A percentile compares a stretch with the other conserved stretches of the same genome.
phyloP scores from a whole-genome alignment of 1,284 basidiomycete species.

The Heterobasidion parviporum region DNA sequence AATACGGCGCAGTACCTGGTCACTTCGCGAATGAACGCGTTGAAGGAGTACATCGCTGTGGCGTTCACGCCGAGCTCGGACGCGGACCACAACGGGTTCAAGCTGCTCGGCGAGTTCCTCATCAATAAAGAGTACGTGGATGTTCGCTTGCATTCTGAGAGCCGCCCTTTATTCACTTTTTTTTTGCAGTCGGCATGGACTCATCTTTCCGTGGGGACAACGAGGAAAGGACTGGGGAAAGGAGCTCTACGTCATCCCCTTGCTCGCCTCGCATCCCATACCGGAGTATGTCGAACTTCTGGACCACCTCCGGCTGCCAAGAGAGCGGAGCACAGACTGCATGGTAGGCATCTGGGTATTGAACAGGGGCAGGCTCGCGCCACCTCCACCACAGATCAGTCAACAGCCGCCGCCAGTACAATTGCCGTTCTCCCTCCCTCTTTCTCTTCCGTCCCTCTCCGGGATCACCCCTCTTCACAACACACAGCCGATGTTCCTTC shows the following conservation, averaged over 20 bases:
- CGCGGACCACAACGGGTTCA: constrained; percentile 41
- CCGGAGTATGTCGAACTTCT: constrained; percentile 85
- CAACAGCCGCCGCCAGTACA: constrained; percentile 9
- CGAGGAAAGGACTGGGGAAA: constrained; percentile 69
- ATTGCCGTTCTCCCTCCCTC: constrained; percentile 1
- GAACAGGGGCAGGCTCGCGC: constrained; percentile 61
- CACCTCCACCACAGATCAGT: constrained; percentile 20
- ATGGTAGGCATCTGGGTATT: constrained; percentile 81
- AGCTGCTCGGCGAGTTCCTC: constrained; percentile 61
- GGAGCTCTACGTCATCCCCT: constrained; percentile 84
- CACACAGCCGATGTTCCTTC: not conserved
- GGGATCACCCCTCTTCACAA: not conserved
- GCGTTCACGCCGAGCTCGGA: constrained; percentile 52
- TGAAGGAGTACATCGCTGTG: constrained; percentile 76
- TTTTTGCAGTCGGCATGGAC: constrained; percentile 66
- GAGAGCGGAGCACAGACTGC: constrained; percentile 50
- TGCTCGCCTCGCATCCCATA: constrained; percentile 57
- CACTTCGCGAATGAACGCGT: constrained; percentile 64
- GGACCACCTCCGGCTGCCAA: constrained; percentile 71
- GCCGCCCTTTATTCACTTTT: constrained; percentile 2
- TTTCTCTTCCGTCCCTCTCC: constrained; percentile 2
- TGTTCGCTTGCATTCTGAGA: constrained; percentile 3
- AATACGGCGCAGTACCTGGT: constrained; percentile 69
- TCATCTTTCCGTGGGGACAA: constrained; percentile 79
- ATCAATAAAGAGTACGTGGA: constrained; percentile 66